A percentile compares a stretch with the other conserved stretches of the same genome.
These are phyloP conservation scores for Dichotomopilus funicola DNA, from an alignment of 2,329 filamentous ascomycete genomes.

Conservation along the genomic window DNA sequence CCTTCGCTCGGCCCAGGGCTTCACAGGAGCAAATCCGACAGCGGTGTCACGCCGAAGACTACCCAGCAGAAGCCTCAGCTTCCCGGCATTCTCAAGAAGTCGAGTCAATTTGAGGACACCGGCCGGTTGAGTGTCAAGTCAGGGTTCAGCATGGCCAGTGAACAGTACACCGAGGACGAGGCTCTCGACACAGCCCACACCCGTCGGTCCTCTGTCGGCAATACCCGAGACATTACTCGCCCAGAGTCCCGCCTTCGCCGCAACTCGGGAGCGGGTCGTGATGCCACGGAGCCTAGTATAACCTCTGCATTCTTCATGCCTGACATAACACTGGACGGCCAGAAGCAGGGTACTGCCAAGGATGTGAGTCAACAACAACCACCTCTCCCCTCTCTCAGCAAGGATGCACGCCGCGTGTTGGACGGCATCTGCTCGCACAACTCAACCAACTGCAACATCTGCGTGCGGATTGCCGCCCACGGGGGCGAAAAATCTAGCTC, in stretches of 20 bases:
- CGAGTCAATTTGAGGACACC: slow-evolving; percentile 29
- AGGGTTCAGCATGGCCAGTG: slow-evolving; percentile 28
- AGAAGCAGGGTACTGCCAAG: slow-evolving; percentile 30
- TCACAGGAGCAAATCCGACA: slow-evolving; percentile 19
- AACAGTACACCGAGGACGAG: slow-evolving; percentile 22
- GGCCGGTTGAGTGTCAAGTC: slow-evolving; percentile 32
- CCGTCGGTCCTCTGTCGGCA: slow-evolving; percentile 15
- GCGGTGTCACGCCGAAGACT: slow-evolving; percentile 12
- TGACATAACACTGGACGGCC: slow-evolving; percentile 48
- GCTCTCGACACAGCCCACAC: slow-evolving; percentile 7
- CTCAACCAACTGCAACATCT: slow-evolving; percentile 52
- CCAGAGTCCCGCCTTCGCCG: slow-evolving; percentile 24
- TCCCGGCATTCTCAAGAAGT: slow-evolving; percentile 32
- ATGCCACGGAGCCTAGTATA: slow-evolving; percentile 44
- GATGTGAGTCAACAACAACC: slow-evolving; percentile 13
- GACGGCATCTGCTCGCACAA: slow-evolving; percentile 49
- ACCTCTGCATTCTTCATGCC: slow-evolving; percentile 54
- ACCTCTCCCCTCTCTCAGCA: slow-evolving; percentile 42
- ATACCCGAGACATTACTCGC: slow-evolving; percentile 14
- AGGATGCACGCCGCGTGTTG: slow-evolving; percentile 46
- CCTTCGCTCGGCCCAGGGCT: slow-evolving; percentile 22
- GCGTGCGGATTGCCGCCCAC: slow-evolving; percentile 42
- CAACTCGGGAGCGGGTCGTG: slow-evolving; percentile 21
- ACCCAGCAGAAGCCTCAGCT: slow-evolving; percentile 20
- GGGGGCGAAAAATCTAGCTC: slow-evolving; percentile 12